These are phyloP conservation scores for Neonectria sp. DNA, from an alignment of 2,329 filamentous ascomycete species.

Conservation along the genomic window DNA sequence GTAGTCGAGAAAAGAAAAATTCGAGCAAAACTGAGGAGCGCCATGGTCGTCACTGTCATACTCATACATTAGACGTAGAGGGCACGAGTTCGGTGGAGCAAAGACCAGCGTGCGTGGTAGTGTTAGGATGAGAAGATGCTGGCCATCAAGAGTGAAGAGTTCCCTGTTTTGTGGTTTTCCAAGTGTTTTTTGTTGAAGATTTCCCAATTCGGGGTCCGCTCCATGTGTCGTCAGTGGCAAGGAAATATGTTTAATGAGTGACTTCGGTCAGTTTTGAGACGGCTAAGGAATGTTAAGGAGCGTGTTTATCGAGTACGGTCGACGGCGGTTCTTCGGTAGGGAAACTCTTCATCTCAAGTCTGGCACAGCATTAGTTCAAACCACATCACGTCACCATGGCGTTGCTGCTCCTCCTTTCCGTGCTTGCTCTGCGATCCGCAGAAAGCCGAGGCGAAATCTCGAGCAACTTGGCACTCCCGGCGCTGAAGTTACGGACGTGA, in stretches of 20 bases:
- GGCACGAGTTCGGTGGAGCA: constrained; percentile 16
- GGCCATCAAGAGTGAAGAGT: constrained; percentile 40
- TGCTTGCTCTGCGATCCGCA: constrained; percentile 62
- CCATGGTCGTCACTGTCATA: constrained; percentile 44
- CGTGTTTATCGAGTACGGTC: constrained; percentile 32
- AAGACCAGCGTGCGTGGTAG: constrained; percentile 17
- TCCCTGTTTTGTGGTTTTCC: constrained; percentile 37
- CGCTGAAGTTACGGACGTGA: constrained; percentile 81
- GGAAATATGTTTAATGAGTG: constrained; percentile 52
- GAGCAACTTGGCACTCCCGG: constrained; percentile 82
- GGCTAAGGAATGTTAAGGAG: constrained; percentile 43
- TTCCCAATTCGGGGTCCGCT: constrained; percentile 19
- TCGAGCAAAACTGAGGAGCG: constrained; percentile 43
- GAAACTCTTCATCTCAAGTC: constrained; percentile 45
- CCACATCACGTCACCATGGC: constrained; percentile 36
- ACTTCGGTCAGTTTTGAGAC: constrained; percentile 49
- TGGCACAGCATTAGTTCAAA: constrained; percentile 33
- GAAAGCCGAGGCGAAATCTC: constrained; percentile 74
- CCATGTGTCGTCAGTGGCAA: constrained; percentile 39
- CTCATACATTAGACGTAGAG: constrained; percentile 43
- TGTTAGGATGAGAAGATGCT: constrained; percentile 8
- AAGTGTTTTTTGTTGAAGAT: constrained; percentile 39
- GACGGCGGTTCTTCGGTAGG: constrained; percentile 24
- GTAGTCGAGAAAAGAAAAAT: constrained; percentile 49
- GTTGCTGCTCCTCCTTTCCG: constrained; percentile 48